Evolutionary conservation across 495 filamentous ascomycete genomes (phyloP).

Genomic region (Podospora pseudocomata): DNA sequence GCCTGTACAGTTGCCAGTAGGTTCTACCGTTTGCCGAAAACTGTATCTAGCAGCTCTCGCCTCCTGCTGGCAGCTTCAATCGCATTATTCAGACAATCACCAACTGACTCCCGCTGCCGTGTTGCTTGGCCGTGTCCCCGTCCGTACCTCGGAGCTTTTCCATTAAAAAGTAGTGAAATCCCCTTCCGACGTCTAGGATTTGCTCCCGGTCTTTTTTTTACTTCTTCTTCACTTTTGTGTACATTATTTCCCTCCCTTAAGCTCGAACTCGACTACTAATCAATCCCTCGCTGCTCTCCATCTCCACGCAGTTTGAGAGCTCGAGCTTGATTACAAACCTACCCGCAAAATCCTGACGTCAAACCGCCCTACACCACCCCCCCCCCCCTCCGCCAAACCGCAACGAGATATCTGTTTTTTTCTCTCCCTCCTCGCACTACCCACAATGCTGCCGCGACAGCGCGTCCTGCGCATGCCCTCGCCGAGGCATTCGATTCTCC

Average conservation of each 20-base stretch:
- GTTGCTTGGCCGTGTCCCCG: slow-evolving; percentile 12
- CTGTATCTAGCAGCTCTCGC: not conserved
- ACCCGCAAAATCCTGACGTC: slow-evolving; percentile 25
- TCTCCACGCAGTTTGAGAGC: not conserved
- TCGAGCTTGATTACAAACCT: slow-evolving; percentile 7
- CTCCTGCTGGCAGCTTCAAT: not conserved
- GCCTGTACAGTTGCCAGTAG: slow-evolving; percentile 13
- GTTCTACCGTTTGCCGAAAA: slow-evolving; percentile 20
- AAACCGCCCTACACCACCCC: slow-evolving; percentile 13
- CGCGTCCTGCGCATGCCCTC: slow-evolving; percentile 29
- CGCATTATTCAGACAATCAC: slow-evolving; percentile 33
- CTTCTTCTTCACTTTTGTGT: not conserved
- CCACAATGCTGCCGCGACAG: slow-evolving; percentile 36
- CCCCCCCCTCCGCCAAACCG: slow-evolving; percentile 2
- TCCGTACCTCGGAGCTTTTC: slow-evolving; percentile 11
- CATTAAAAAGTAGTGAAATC: not conserved
- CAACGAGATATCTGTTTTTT: not conserved
- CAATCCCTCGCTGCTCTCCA: not conserved
- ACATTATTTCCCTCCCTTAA: not conserved
- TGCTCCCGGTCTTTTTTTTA: not conserved
- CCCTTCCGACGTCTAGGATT: slow-evolving; percentile 10
- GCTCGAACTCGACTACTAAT: not conserved
- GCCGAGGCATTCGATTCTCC: slow-evolving; percentile 18
- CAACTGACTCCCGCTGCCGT: slow-evolving; percentile 15
- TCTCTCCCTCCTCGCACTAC: not conserved